These are phyloP conservation scores for Rhizoctonia solani DNA, from an alignment of 1,284 basidiomycete genomes.

Conservation along the genomic window DNA sequence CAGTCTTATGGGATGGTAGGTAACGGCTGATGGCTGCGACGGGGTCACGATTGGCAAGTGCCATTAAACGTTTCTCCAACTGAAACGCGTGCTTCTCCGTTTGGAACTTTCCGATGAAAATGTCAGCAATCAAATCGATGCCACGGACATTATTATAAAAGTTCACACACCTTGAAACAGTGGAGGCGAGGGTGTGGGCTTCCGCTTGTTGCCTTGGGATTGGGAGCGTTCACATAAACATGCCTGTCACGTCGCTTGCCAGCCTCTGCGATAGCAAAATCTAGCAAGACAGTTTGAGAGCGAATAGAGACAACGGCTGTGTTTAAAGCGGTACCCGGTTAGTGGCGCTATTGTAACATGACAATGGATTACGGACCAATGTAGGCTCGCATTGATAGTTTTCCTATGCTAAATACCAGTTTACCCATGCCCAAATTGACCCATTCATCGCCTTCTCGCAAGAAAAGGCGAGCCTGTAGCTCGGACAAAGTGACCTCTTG, in stretches of 20 bases:
- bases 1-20: constrained; percentile 17
- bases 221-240: constrained; percentile 33
- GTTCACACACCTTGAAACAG: constrained; percentile 20
- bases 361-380: constrained; percentile 16
- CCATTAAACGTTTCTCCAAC: constrained; percentile 29
- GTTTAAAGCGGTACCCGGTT: background rate
- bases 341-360: background rate
- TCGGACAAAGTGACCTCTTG: constrained; percentile 30
- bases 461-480: constrained; percentile 27
- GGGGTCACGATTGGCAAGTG: constrained; percentile 31
- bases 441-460: constrained; percentile 30
- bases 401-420: constrained; percentile 30
- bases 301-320: constrained; percentile 29
- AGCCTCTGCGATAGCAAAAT: constrained; percentile 32
- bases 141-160: background rate
- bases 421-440: constrained; percentile 31
- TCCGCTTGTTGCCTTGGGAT: constrained; percentile 30
- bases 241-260: constrained; percentile 32
- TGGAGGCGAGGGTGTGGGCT: constrained; percentile 31
- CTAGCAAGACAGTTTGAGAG: constrained; percentile 25
- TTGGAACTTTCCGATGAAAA: constrained; percentile 16
- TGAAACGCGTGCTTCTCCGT: constrained; percentile 34
- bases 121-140: background rate
- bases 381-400: constrained; percentile 27
- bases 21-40: constrained; percentile 28